These are phyloP conservation scores for Achaetomiella virescens DNA, from an alignment of 495 filamentous ascomycete species.

Conservation along the genomic window DNA sequence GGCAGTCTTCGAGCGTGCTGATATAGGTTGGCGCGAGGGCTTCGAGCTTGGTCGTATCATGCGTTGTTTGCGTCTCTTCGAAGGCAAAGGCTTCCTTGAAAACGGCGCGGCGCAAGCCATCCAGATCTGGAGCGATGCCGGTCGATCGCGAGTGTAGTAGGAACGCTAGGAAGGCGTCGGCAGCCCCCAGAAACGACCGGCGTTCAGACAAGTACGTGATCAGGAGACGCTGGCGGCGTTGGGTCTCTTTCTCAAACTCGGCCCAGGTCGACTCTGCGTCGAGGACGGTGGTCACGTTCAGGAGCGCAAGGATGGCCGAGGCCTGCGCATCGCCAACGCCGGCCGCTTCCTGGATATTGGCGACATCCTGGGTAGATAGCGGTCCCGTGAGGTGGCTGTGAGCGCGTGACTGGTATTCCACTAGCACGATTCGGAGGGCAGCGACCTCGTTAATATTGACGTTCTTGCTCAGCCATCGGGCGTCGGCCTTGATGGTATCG, in stretches of 20 bases:
- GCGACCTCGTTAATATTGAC: conserved; percentile 72
- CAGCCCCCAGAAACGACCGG: conserved; percentile 47
- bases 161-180: conserved; percentile 39
- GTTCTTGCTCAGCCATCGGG: conserved; percentile 74
- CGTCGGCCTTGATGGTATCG: conserved; percentile 76
- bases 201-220: conserved; percentile 65
- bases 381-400: conserved; percentile 56
- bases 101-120: conserved; percentile 23
- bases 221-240: conserved; percentile 56
- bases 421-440: conserved; percentile 69
- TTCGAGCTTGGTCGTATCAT: conserved; percentile 23
- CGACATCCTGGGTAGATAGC: conserved; percentile 61
- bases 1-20: conserved; percentile 29
- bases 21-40: conserved; percentile 38
- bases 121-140: conserved; percentile 20
- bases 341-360: conserved; percentile 59
- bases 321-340: conserved; percentile 51
- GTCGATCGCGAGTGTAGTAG: conserved; percentile 31
- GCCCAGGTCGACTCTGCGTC: conserved; percentile 46
- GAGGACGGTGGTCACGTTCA: conserved; percentile 35
- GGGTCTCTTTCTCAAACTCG: conserved; percentile 51
- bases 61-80: conserved; percentile 14
- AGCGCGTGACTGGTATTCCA: conserved; percentile 78
- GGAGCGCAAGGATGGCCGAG: conserved; percentile 39
- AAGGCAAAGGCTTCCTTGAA: conserved; percentile 20